Conservation (phyloP, 1,284 basidiomycete species). For the Naganishia sp. region DNA sequence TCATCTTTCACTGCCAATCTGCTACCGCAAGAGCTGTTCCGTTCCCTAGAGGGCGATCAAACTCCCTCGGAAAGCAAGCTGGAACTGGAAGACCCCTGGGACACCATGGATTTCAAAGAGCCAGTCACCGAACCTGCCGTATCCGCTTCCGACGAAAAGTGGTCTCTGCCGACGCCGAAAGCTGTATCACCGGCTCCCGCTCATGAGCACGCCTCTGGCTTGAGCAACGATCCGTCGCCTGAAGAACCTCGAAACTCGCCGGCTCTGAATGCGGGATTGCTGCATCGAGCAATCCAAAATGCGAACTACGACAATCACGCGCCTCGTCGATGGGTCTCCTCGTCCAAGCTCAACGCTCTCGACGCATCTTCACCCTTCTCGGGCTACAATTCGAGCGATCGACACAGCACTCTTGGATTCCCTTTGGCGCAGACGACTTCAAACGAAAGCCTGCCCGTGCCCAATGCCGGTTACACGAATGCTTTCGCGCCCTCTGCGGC, state of each 20-base stretch:
- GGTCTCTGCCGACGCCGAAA: conserved; percentile 21
- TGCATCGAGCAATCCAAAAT: conserved; percentile 15
- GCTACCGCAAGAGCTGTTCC: conserved; percentile 52
- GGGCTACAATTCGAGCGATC: conserved; percentile 1
- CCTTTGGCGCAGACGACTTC: conserved; percentile 39
- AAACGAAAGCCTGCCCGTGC: conserved; percentile 44
- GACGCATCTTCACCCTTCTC: conserved; percentile 15
- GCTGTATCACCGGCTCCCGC: conserved; percentile 4
- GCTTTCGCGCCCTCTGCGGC: conserved; percentile 50
- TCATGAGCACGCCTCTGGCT: conserved; percentile 1
- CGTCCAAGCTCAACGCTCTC: conserved; percentile 32
- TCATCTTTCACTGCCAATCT: conserved; percentile 52
- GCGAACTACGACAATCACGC: conserved; percentile 4
- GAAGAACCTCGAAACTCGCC: conserved; percentile 12
- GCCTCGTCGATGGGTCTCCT: conserved; percentile 46
- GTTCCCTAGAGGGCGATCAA: conserved; percentile 51
- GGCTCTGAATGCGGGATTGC: conserved; percentile 13
- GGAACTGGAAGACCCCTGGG: conserved; percentile 35
- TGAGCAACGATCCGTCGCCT: conserved; percentile 8
- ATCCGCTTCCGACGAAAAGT: conserved; percentile 24
- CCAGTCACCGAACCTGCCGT: background rate
- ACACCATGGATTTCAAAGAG: conserved; percentile 29
- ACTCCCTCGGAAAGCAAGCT: conserved; percentile 43
- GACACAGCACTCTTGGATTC: conserved; percentile 20
- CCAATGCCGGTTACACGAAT: conserved; percentile 37